Conservation (phyloP, 805 yeast species). For the Yarrowia phangngaensis region DNA sequence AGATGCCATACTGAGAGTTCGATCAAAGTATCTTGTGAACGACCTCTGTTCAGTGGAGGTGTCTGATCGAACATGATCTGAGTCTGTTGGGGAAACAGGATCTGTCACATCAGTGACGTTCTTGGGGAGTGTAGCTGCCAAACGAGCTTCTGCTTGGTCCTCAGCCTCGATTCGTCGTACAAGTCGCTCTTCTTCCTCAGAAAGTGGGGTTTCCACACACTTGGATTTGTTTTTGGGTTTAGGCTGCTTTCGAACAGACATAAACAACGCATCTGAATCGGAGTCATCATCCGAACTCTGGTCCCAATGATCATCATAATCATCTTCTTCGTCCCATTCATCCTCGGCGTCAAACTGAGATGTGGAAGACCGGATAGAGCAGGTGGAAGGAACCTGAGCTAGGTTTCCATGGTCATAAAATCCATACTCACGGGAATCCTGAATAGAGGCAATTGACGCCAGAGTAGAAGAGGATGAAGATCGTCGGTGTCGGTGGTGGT, state of each 20-base stretch:
- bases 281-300: conserved; percentile 8
- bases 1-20: conserved; percentile 15
- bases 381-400: conserved; percentile 11
- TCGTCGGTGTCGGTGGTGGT: conserved; percentile 3
- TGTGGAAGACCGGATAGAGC: conserved; percentile 11
- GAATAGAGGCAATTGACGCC: conserved; percentile 28
- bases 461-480: conserved; percentile 32
- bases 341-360: conserved; percentile 26
- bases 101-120: background rate
- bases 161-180: conserved; percentile 19
- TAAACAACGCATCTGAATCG: conserved; percentile 10
- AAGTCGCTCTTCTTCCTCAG: conserved; percentile 17
- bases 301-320: conserved; percentile 2
- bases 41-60: conserved; percentile 19
- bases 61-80: conserved; percentile 12
- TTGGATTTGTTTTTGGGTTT: background rate
- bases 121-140: conserved; percentile 1
- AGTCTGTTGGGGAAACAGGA: conserved; percentile 5
- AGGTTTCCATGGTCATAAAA: conserved; percentile 23
- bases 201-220: conserved; percentile 3
- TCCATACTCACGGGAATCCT: conserved; percentile 18
- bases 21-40: conserved; percentile 18
- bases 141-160: conserved; percentile 9
- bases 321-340: conserved; percentile 22
- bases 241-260: conserved; percentile 2